phyloP scores from a whole-genome alignment of 139 green algal genomes.

The Mychonastes homosphaera region DNA sequence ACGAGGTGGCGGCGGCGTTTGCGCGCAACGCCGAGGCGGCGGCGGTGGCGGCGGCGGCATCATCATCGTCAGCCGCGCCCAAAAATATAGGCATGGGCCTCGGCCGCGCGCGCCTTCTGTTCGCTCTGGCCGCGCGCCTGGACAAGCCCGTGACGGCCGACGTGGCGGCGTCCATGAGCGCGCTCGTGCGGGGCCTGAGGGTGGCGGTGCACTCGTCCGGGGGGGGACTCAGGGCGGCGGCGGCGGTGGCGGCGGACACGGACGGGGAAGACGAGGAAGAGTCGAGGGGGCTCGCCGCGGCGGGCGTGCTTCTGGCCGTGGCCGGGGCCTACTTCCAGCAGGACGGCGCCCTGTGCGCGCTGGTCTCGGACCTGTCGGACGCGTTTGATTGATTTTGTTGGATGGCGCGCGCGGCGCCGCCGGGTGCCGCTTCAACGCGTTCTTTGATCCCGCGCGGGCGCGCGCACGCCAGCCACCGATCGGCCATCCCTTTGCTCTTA shows the following conservation, averaged over 20 bases:
- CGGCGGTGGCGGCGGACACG: slow-evolving; percentile 20
- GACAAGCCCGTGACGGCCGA: slow-evolving; percentile 28
- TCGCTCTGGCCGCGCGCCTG: slow-evolving; percentile 30
- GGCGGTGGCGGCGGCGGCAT: neutral
- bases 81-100: neutral
- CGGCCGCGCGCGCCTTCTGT: slow-evolving; percentile 27
- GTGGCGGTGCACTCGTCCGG: too few relatives aligned
- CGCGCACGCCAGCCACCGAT: too few relatives aligned
- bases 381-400: too few relatives aligned
- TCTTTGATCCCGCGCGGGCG: too few relatives aligned
- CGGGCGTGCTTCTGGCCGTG: slow-evolving; percentile 69
- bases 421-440: too few relatives aligned
- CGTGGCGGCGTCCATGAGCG: slow-evolving; percentile 17
- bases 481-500: too few relatives aligned
- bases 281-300: slow-evolving; percentile 40
- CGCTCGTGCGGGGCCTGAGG: slow-evolving; percentile 39
- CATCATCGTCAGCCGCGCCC: neutral
- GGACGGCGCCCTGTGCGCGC: slow-evolving; percentile 42
- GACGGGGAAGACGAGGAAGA: too few relatives aligned
- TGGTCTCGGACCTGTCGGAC: slow-evolving; percentile 15
- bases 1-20: neutral
- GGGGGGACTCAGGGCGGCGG: slow-evolving; percentile 15
- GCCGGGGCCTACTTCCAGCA: slow-evolving; percentile 70
- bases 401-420: too few relatives aligned
- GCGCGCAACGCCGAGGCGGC: neutral